Evolutionary conservation across 257 asterid species (phyloP), one percentile per base, ranked within the genome.

Genomic region (Nicotiana benthamiana): DNA sequence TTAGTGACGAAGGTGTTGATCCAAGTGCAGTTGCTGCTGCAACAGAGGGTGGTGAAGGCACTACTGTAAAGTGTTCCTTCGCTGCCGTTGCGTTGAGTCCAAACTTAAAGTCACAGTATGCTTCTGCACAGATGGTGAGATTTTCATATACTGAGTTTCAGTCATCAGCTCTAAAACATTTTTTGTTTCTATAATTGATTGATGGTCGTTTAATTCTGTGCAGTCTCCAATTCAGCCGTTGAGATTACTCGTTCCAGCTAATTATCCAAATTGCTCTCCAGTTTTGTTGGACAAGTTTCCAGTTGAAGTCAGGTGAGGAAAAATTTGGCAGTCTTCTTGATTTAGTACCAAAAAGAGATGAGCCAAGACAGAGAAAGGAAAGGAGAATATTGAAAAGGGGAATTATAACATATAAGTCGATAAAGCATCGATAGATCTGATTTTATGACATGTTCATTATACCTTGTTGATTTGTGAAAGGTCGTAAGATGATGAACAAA

Each of bases 201-300:
- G 36, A 61, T 79, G 63, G 79, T 79, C 81, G 80, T 85, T 81
- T 79, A 64, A 40, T 68, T 64, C 46, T 80, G 11, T 85, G 88
- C 93, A 94, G 98, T 91, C 96, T n/a, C 98, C 97, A 43, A 93
- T 94, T 83, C 98, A 94, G 81, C 97, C 98, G 63, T 89, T 94
- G 79, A 84, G 97, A 79, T 86, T 94, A 87, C 97, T 93, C 36
- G 82, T 94, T 80, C 98, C 98, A 43, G 85, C 81, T 46, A 89
- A 89, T 85, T 94, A 94, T 86, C 97, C 98, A 51, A 89, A 87
- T 82, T 90, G 93, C 88, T 94, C 97, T 74, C 98, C 97, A 0
- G 63, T 94, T 86, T 92, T 94, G 79, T 82, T 94, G 89, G 98
- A 94, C 88, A 91, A 89, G 88, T 94, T 90, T 82, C 98, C 98